Base-by-base conservation (phyloP, 148 eudicot genomes). In the Nyssa sinensis region DNA sequence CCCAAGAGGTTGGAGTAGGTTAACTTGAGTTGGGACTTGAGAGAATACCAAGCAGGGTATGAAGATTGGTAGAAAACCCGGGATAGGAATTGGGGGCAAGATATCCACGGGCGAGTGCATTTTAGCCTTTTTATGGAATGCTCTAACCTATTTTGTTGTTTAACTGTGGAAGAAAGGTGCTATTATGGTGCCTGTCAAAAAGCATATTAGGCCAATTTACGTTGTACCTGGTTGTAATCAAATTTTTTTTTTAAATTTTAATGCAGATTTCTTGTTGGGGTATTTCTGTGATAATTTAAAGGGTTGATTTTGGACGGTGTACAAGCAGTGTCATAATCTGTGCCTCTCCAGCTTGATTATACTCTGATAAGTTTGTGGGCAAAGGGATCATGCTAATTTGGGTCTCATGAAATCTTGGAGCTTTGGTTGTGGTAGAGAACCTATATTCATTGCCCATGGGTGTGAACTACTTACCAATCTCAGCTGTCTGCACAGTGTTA, bases 401-500 rank as follows among this genome's bases (percentile, higher is more conserved):
- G 82, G 69, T 86, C 89, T 85, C 84, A 89, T 95, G 96, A 89
- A 76, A 88, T 24, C 64, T 75, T 64, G 78, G 77, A 82, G 74
- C 71, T 76, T 73, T 17, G 65, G 69, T 77, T 67, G 59, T 58
- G 31, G 80, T 65, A 62, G 81, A 76, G 74, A 67, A 66, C 37
- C 68, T 80, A 29, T 72, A 76, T 69, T 64, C 77, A 78, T 68
- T 76, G 69, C 73, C 82, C 61, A 95, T 95, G 98, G 97, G 88
- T 75, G 89, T 83, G 78, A 89, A 86, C 81, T 82, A 84, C 79
- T 67, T 95, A 71, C 87, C 86, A 47, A 75, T 92, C 67, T 92
- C 97, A n/a, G 91, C 86, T 27, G 87, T 83, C 49, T 87, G 90
- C 80, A 92, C 98, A 21, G 79, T 82, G 66, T 74, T 88, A 75